phyloP scores from a whole-genome alignment of 169 alveolate genomes.

The Amoebophrya sp. region DNA sequence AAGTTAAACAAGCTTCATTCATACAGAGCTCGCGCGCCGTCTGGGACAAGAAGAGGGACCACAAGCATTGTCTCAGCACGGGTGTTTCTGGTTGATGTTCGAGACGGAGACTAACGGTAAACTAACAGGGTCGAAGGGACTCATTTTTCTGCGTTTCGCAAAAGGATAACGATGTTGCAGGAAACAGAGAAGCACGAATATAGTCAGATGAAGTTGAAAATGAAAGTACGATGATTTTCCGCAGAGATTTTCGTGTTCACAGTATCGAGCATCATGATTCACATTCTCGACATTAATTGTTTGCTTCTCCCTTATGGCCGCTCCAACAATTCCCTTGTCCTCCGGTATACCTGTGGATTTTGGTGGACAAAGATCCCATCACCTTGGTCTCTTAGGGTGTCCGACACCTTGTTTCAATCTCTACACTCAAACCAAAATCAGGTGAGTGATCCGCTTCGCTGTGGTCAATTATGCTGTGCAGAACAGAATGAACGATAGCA shows the following conservation, averaged over 20 bases:
- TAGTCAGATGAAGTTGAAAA: no score
- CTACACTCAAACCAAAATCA: no score
- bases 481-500: no score
- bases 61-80: background rate
- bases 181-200: background rate
- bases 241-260: slow-evolving; percentile 3
- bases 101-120: background rate
- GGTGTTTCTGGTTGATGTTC: background rate
- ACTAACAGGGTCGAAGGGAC: background rate
- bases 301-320: background rate
- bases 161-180: background rate
- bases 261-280: background rate
- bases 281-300: background rate
- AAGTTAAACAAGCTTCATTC: no score
- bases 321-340: background rate
- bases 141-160: background rate
- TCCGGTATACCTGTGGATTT: no score
- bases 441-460: no score
- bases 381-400: no score
- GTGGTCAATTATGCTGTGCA: no score
- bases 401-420: no score
- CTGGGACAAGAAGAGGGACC: background rate
- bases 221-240: background rate
- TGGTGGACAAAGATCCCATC: no score
- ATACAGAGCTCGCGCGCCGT: background rate